phyloP scores from a whole-genome alignment of 2,329 filamentous ascomycete species.

The Aulographum hederae region DNA sequence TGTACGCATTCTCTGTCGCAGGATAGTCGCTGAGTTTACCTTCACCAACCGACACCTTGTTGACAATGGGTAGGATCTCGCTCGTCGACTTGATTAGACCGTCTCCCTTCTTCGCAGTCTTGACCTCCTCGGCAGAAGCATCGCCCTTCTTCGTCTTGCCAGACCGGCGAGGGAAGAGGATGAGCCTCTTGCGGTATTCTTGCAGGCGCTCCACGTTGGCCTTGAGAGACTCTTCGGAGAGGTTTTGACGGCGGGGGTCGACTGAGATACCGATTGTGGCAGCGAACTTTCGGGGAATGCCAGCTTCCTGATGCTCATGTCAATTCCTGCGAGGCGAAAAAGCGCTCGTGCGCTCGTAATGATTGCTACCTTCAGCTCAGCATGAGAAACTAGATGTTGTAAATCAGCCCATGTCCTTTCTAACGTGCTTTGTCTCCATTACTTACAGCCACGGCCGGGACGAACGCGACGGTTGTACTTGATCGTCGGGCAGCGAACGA shows the following conservation, averaged over 20 bases:
- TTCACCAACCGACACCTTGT: constrained; percentile 58
- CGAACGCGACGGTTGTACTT: constrained; percentile 99
- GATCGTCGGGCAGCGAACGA: constrained; percentile 94
- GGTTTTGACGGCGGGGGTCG: constrained; percentile 92
- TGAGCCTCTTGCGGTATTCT: constrained; percentile 90
- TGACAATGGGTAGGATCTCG: constrained; percentile 53
- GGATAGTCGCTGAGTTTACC: constrained; percentile 52
- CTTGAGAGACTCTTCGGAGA: constrained; percentile 85
- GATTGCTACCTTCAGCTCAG: constrained; percentile 83
- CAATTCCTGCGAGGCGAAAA: constrained; percentile 10
- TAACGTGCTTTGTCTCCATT: too few species aligned
- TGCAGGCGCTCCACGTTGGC: constrained; percentile 95
- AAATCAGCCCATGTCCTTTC: too few species aligned
- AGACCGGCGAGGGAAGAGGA: constrained; percentile 91
- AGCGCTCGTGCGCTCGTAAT: too few species aligned
- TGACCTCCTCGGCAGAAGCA: constrained; percentile 67
- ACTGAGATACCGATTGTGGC: constrained; percentile 94
- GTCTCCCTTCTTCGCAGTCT: constrained; percentile 40
- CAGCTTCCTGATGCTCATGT: constrained; percentile 79
- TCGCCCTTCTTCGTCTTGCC: constrained; percentile 90
- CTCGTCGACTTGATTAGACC: constrained; percentile 33
- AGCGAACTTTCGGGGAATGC: constrained; percentile 84
- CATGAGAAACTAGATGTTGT: too few species aligned
- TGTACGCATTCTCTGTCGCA: constrained; percentile 72
- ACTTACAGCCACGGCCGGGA: constrained; percentile 91